phyloP scores from a whole-genome alignment of 345 rosid genomes.

The Rhodomyrtus tomentosa region DNA sequence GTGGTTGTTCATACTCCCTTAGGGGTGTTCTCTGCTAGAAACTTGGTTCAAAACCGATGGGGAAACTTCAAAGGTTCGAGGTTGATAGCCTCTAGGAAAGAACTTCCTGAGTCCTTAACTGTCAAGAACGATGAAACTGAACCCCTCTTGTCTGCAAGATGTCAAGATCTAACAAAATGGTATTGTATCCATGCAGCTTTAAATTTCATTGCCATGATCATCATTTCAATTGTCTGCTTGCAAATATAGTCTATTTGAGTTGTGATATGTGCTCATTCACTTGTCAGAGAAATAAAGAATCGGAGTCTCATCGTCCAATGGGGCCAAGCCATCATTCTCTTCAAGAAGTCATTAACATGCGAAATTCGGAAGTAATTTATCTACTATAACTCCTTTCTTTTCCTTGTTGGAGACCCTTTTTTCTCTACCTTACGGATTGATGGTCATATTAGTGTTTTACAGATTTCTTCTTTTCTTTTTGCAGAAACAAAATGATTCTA shows the following conservation, averaged over 20 bases:
- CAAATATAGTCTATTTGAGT: not conserved
- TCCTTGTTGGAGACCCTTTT: not conserved
- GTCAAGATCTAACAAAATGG: conserved; percentile 63
- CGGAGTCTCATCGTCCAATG: conserved; percentile 48
- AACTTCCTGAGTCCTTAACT: conserved; percentile 34
- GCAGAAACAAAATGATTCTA: conserved; percentile 51
- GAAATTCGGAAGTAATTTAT: conserved; percentile 30
- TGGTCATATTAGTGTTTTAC: not conserved
- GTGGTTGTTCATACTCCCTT: conserved; percentile 56
- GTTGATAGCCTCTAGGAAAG: conserved; percentile 50
- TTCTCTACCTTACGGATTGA: not conserved
- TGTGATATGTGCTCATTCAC: not conserved
- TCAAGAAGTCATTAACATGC: conserved; percentile 31
- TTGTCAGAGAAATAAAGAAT: conserved; percentile 44
- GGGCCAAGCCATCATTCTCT: conserved; percentile 63
- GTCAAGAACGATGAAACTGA: conserved; percentile 26
- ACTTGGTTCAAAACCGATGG: conserved; percentile 43
- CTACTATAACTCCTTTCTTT: conserved; percentile 1
- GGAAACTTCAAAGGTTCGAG: conserved; percentile 58
- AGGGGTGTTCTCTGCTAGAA: conserved; percentile 65
- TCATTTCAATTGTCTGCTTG: not conserved
- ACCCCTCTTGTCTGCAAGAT: conserved; percentile 63
- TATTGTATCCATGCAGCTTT: not conserved
- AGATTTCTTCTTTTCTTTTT: not conserved
- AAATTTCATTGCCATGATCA: not conserved